Base-by-base conservation (phyloP, 805 yeast species). In the Kuraishia molischiana region DNA sequence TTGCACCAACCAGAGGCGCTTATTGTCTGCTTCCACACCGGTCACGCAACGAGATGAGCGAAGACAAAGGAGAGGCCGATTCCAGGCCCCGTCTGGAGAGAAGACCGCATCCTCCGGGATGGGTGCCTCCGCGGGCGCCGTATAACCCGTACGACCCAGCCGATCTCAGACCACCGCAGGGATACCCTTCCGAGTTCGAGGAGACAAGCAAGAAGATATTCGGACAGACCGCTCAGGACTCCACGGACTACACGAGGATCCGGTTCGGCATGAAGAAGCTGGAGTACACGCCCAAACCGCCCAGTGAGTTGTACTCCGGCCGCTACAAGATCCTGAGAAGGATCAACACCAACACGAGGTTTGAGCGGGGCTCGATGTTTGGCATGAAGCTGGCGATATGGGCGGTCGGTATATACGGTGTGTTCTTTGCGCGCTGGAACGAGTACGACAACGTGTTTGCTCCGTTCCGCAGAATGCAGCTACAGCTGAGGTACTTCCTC, bases 101-200 rank as follows among this genome's bases (percentile, higher is more conserved):
- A 61, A 62, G 85, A 39, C 81, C 89, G 3, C 77, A 82, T 48
- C 89, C 92, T 2, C 70, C 72, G 5, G 87, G 86, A 0, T 82
- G 92, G 92, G 69, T 70, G 0, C 84, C 77, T 2, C 95, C 95
- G 8, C 74, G 69, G 44, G 90, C 89, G 1, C 92, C 92, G 1
- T 85, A 83, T 53, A 85, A 85, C 49, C 95, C 95, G 5, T 85
- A 77, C 50, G 95, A 85, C 51, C 82, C 89, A 0, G 59, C 72
- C 1, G 95, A 85, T 51, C 53, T 63, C 30, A 65, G 95, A 34
- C 95, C 95, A 0, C 72, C 94, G 0, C 77, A 78, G 51, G 95
- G 95, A 2, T 85, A 85, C 45, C 95, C 95, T 1, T 78, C 87
- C 19, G 95, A 85, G 54, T 85, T 69, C 61, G 66, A 72, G 40